phyloP scores from a whole-genome alignment of 352 stramenopile species.

The Pythium biforme region DNA sequence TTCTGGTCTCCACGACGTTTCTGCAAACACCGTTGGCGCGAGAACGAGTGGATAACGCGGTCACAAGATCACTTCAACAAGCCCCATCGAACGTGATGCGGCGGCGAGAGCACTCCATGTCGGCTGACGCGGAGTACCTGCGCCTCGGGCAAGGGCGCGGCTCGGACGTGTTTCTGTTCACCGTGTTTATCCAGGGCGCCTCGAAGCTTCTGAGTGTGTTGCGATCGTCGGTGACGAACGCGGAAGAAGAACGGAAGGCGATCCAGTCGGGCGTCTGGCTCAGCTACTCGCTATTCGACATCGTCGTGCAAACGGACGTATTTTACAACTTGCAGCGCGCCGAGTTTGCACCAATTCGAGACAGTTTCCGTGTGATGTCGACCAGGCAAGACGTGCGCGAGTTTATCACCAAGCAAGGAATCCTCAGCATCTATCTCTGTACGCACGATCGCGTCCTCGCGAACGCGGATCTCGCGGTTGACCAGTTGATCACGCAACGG shows the following conservation, averaged over 20 bases:
- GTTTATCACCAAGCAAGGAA: slow-evolving; percentile 33
- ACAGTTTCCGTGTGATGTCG: slow-evolving; percentile 69
- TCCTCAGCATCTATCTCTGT: slow-evolving; percentile 65
- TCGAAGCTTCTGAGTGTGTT: slow-evolving; percentile 38
- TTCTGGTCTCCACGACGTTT: slow-evolving; percentile 54
- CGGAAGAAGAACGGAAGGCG: slow-evolving; percentile 9
- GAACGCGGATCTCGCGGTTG: slow-evolving; percentile 55
- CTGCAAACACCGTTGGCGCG: slow-evolving; percentile 18
- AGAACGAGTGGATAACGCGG: not conserved
- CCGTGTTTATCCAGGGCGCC: slow-evolving; percentile 47
- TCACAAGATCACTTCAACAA: not conserved
- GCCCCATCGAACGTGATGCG: not conserved
- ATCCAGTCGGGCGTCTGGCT: slow-evolving; percentile 59
- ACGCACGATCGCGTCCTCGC: slow-evolving; percentile 62
- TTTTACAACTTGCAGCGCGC: slow-evolving; percentile 56
- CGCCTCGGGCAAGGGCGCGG: slow-evolving; percentile 40
- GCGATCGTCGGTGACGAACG: slow-evolving; percentile 18
- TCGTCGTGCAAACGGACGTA: slow-evolving; percentile 80
- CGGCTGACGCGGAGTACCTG: slow-evolving; percentile 43
- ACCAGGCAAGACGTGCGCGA: slow-evolving; percentile 43
- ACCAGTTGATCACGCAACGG: slow-evolving; percentile 26
- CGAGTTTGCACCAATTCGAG: slow-evolving; percentile 67
- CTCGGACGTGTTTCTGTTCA: slow-evolving; percentile 62
- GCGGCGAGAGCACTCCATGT: not conserved
- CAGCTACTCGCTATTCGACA: slow-evolving; percentile 81